Conservation (phyloP, 2,329 filamentous ascomycete genomes). For the Lecanosticta acicola region DNA sequence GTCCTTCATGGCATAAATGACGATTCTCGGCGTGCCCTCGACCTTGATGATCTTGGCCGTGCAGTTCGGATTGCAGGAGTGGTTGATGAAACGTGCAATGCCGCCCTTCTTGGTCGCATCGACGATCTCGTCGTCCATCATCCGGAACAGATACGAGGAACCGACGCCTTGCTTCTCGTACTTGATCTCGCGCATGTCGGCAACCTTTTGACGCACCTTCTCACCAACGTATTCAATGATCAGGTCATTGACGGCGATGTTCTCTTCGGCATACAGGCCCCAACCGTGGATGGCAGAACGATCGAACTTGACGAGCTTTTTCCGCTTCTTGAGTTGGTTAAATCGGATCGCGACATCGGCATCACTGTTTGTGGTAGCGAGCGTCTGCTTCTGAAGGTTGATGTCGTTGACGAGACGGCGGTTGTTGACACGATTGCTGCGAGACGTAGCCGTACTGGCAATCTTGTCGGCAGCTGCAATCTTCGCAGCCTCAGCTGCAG, state of each 20-base stretch:
- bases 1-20: constrained; percentile 95
- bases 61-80: constrained; percentile 96
- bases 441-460: constrained; percentile 79
- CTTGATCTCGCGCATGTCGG: constrained; percentile 86
- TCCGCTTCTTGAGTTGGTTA: constrained; percentile 98
- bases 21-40: constrained; percentile 94
- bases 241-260: constrained; percentile 96
- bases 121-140: constrained; percentile 95
- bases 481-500: constrained; percentile 58
- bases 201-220: constrained; percentile 92
- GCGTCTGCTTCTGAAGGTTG: constrained; percentile 81
- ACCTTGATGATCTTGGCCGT: constrained; percentile 99
- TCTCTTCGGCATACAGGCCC: constrained; percentile 96
- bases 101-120: constrained; percentile 98
- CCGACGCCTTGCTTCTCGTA: constrained; percentile 97
- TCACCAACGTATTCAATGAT: constrained; percentile 99
- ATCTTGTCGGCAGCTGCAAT: constrained; percentile 67
- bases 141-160: constrained; percentile 94
- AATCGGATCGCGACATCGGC: constrained; percentile 92
- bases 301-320: constrained; percentile 98
- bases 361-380: constrained; percentile 59
- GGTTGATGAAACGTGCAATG: constrained; percentile 97
- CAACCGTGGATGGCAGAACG: constrained; percentile 98
- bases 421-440: constrained; percentile 92
- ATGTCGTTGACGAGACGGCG: constrained; percentile 90